A percentile compares a stretch with the other conserved stretches of the same genome.
Evolutionary conservation across 352 stramenopile species (phyloP).

Genomic region (Pythium scleroteichum): DNA sequence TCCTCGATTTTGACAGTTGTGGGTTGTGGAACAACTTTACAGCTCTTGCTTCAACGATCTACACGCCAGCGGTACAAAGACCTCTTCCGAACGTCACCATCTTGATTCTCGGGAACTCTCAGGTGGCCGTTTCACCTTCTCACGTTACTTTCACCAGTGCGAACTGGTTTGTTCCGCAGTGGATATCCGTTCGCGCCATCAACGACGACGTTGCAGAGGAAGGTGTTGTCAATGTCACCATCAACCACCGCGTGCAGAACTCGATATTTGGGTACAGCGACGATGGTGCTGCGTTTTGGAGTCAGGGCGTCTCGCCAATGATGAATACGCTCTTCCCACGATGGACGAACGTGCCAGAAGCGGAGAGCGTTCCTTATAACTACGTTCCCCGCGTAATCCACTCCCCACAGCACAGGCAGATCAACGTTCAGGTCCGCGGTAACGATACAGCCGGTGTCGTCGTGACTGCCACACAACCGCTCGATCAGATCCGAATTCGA

Average conservation of each 20-base stretch:
- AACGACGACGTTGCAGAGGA: slow-evolving; percentile 49
- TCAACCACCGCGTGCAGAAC: slow-evolving; percentile 63
- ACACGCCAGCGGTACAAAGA: slow-evolving; percentile 11
- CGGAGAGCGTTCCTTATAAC: slow-evolving; percentile 58
- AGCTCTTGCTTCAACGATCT: slow-evolving; percentile 36
- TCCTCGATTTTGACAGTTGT: slow-evolving; percentile 39
- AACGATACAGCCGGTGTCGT: slow-evolving; percentile 50
- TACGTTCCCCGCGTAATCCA: slow-evolving; percentile 48
- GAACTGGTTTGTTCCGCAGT: slow-evolving; percentile 69
- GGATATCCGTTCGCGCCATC: slow-evolving; percentile 45
- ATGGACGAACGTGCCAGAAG: slow-evolving; percentile 23
- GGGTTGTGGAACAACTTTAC: slow-evolving; percentile 49
- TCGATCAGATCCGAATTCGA: slow-evolving; percentile 34
- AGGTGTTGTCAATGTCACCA: slow-evolving; percentile 30
- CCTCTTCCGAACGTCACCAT: slow-evolving; percentile 51
- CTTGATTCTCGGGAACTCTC: slow-evolving; percentile 47
- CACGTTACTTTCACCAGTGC: slow-evolving; percentile 59
- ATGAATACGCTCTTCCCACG: slow-evolving; percentile 28
- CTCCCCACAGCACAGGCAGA: slow-evolving; percentile 39
- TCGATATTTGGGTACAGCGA: slow-evolving; percentile 47
- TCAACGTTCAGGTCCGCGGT: slow-evolving; percentile 57
- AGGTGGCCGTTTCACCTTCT: slow-evolving; percentile 50
- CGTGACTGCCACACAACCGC: slow-evolving; percentile 43
- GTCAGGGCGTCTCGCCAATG: slow-evolving; percentile 31
- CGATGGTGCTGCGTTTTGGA: slow-evolving; percentile 61